Base-by-base conservation (phyloP, 495 filamentous ascomycete species). In the Aspergillus indologenus region DNA sequence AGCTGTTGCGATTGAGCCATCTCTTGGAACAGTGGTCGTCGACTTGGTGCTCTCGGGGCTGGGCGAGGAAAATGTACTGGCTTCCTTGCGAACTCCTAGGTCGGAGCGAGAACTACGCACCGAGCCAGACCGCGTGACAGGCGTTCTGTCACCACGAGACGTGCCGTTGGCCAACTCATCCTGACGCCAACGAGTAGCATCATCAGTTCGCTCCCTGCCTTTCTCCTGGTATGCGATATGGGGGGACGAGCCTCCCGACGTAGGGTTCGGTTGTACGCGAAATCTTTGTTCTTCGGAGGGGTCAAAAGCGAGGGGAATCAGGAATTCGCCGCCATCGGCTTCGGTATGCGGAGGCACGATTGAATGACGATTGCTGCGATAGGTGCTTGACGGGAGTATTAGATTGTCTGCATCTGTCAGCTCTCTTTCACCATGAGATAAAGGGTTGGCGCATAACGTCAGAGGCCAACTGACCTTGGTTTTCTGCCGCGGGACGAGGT, bases 201-300 rank as follows among this genome's bases (percentile, higher is more conserved):
- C 79, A 3, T 77, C 73, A 5, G 71, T 73, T 7, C 71, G 64
- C 64, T 90, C 84, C 48, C 90, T 83, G 0, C 85, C 85, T 67
- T 92, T 92, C 65, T 95, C 90, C 69, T 96, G 91, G 69, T 90
- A 95, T 42, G 90, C 90, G 67, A 96, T 96, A 71, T 98, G 92
- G 34, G 91, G 90, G 8, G 89, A 90, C 11, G 83, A 77, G 18
- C 58, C 53, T 53, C 79, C 65, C 23, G 67, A 61, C 15, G 21
- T 61, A 14, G 56, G 48, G 15, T 24, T 24, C 8, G 29, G 9
- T 69, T 40, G 70, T 59, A 40, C 54, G 44, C 68, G 77, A 24
- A 83, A 78, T 31, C 84, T 76, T 26, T 84, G 79, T 19, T 83
- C 84, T 29, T 89, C 84, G 29, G 85, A 91, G 11, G 91, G 89